Conservation (phyloP, 768 basidiomycete genomes). For the Rhizopogon roseolus region DNA sequence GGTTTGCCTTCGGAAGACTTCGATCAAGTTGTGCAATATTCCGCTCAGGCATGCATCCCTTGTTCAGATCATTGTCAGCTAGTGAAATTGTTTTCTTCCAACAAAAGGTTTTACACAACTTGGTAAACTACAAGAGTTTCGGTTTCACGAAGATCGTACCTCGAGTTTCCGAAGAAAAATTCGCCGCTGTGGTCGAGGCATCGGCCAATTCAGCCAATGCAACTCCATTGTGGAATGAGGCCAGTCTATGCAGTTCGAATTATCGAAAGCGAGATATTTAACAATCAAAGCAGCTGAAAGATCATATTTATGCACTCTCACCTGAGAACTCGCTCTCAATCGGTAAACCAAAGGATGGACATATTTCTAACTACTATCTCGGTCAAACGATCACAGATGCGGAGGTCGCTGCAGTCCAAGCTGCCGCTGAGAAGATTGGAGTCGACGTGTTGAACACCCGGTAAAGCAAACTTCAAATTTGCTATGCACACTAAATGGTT, state of each 20-base stretch:
- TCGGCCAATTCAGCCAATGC: slow-evolving; percentile 59
- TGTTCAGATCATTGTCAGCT: background rate
- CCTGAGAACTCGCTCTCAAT: slow-evolving; percentile 71
- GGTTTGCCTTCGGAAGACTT: slow-evolving; percentile 58
- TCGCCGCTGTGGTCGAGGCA: slow-evolving; percentile 54
- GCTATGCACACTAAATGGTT: slow-evolving; percentile 1
- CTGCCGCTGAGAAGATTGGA: slow-evolving; percentile 68
- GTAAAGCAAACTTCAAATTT: slow-evolving; percentile 27
- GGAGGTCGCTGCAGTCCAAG: slow-evolving; percentile 74
- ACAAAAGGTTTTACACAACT: slow-evolving; percentile 34
- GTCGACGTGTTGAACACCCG: slow-evolving; percentile 81
- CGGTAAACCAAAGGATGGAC: slow-evolving; percentile 74
- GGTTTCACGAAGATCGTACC: slow-evolving; percentile 87
- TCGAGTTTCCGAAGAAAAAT: slow-evolving; percentile 55
- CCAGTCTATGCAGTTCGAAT: slow-evolving; percentile 21
- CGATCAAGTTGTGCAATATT: slow-evolving; percentile 66
- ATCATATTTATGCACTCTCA: slow-evolving; percentile 62
- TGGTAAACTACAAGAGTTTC: slow-evolving; percentile 72
- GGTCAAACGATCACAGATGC: slow-evolving; percentile 69
- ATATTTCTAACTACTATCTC: slow-evolving; percentile 83
- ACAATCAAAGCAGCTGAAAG: slow-evolving; percentile 48
- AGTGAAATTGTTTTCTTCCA: background rate
- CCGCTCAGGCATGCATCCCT: slow-evolving; percentile 49
- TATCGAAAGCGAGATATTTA: background rate
- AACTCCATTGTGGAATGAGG: slow-evolving; percentile 57